Evolutionary conservation across 2,329 filamentous ascomycete genomes (phyloP), one percentile per base, ranked within the genome.

Genomic region (Pseudophaeomoniella oleicola): DNA sequence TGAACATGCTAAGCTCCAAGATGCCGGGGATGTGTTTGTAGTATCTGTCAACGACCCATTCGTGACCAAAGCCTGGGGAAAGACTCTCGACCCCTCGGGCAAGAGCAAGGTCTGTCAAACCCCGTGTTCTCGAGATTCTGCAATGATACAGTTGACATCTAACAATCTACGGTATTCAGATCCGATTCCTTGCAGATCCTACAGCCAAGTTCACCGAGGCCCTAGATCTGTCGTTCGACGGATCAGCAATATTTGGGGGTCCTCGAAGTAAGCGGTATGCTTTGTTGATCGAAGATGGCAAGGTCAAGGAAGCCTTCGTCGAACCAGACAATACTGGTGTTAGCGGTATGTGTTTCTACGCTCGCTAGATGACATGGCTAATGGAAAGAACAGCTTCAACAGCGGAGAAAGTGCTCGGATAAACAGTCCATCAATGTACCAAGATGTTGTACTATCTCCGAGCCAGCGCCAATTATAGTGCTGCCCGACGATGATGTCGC

Each of bases 1-100:
- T 58, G 77, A 75, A 53, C 81, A 84, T 54, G 70, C 78, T 38
- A 75, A 78, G 56, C 69, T 92, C 48, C 82, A 82, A 63, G 68
- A 78, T 42, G 84, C 82, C 18, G 87, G 86, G 34, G 69, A 81
- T 51, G 82, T 94, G 32, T 93, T 92, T 52, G 84, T 96, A 30
- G 76, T 96, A 39, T 78, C 82, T 12, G 87, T 94, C 54, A 96
- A 96, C 56, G 88, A 96, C 56, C 75, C 86, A 14, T 94, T 94
- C 56, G 87, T 94, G 82, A 94, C 87, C 72, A 92, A 92, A 60
- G 87, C 86, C 4, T 94, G 87, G 86, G 77, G 64, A 33, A 72
- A 80, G 44, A 67, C 73, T 42, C 69, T 94, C 31, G 86, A 94
- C 57, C 81, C 85, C 9, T 64, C 69, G 4, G 72, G 73, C 47